Percentiles rank a stretch among this genome's conserved stretches.
These are phyloP conservation scores for Picocystis sp. DNA, from an alignment of 163 green algal species.

Conservation along the genomic window DNA sequence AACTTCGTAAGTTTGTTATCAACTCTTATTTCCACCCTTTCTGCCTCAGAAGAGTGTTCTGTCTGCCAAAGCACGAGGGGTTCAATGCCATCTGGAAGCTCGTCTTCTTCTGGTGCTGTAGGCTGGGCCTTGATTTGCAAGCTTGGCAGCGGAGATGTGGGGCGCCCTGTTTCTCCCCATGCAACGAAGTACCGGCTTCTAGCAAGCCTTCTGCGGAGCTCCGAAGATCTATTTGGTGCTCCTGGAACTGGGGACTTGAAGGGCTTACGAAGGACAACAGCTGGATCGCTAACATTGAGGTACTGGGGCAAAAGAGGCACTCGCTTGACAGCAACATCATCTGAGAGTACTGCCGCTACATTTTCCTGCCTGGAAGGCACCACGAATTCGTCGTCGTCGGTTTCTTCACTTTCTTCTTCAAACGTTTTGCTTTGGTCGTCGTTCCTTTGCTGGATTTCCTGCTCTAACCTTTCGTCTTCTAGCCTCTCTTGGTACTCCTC, in stretches of 20 bases:
- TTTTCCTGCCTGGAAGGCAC: conserved; percentile 5
- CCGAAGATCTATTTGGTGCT: conserved; percentile 31
- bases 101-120: background rate
- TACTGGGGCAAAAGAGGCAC: conserved; percentile 51
- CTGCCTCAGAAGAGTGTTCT: conserved; percentile 14
- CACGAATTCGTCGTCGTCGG: conserved; percentile 6
- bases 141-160: conserved; percentile 8
- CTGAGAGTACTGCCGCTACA: background rate
- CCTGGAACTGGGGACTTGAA: conserved; percentile 61
- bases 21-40: conserved; percentile 42
- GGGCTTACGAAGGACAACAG: conserved; percentile 36
- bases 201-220: conserved; percentile 16
- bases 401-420: conserved; percentile 1
- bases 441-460: background rate
- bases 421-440: background rate
- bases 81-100: conserved; percentile 45
- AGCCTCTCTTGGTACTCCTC: background rate
- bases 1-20: conserved; percentile 77
- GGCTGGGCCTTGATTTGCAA: conserved; percentile 9
- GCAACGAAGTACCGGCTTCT: conserved; percentile 17
- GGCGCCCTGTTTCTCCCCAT: conserved; percentile 9
- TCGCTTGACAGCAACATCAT: conserved; percentile 12
- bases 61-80: conserved; percentile 77
- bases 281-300: conserved; percentile 39
- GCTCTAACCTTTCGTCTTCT: background rate